phyloP scores from a whole-genome alignment of 352 stramenopile species.

The Blastocystis sp. region DNA sequence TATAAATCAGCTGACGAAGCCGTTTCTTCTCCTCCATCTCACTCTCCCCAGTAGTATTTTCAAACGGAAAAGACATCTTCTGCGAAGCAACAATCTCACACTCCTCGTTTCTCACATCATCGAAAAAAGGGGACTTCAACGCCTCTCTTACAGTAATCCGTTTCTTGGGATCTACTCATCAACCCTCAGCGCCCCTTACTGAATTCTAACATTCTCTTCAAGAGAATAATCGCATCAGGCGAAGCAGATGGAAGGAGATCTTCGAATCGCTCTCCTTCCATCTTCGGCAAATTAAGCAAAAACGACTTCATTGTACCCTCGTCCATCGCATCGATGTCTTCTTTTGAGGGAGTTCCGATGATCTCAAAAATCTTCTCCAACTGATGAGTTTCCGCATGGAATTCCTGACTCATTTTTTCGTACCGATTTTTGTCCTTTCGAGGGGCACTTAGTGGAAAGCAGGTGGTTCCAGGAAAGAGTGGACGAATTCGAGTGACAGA shows the following conservation, averaged over 20 bases:
- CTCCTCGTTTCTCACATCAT: conserved; percentile 51
- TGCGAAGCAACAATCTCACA: neutral
- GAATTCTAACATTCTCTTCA: conserved; percentile 79
- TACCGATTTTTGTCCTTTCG: conserved; percentile 66
- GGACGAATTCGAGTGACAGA: conserved; percentile 36
- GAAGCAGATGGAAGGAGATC: conserved; percentile 71
- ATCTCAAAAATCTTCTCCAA: conserved; percentile 90
- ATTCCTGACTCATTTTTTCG: conserved; percentile 46
- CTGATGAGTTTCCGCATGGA: conserved; percentile 69
- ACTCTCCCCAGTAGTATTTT: neutral
- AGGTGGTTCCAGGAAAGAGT: conserved; percentile 69
- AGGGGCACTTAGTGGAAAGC: conserved; percentile 67
- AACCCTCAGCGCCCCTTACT: neutral
- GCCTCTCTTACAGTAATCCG: conserved; percentile 88
- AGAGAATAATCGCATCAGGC: conserved; percentile 74
- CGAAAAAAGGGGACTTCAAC: conserved; percentile 91
- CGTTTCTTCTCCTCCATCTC: conserved; percentile 28
- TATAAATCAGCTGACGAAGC: conserved; percentile 56
- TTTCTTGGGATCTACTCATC: conserved; percentile 80
- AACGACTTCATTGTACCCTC: conserved; percentile 58
- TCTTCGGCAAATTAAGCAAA: conserved; percentile 51
- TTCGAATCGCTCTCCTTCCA: conserved; percentile 63
- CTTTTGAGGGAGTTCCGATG: conserved; percentile 80
- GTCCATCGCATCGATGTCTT: conserved; percentile 72
- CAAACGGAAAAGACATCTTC: conserved; percentile 48